Conservation (phyloP, 2,329 filamentous ascomycete species). For the Stemphylium beticola region DNA sequence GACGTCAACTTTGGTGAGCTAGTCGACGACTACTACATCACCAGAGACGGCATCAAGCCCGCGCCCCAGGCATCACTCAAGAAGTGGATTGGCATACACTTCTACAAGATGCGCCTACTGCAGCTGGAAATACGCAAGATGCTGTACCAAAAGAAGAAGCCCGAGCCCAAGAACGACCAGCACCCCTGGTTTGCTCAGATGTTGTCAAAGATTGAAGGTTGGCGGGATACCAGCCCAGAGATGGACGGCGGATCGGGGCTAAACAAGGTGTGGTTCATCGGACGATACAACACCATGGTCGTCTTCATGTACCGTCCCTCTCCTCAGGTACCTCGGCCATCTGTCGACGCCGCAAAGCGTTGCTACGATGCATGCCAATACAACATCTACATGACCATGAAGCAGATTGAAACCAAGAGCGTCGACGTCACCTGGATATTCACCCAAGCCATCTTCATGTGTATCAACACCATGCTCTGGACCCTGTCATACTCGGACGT, state of each 20-base stretch:
- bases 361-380: conserved; percentile 84
- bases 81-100: conserved; percentile 90
- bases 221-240: conserved; percentile 78
- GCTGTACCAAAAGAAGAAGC: conserved; percentile 82
- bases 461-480: conserved; percentile 91
- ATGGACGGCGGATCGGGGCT: conserved; percentile 72
- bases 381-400: conserved; percentile 80
- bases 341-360: conserved; percentile 74
- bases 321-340: conserved; percentile 88
- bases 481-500: conserved; percentile 86
- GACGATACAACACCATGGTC: conserved; percentile 83
- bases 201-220: conserved; percentile 76
- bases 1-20: conserved; percentile 85
- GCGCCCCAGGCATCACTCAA: conserved; percentile 75
- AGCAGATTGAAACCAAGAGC: conserved; percentile 76
- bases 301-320: conserved; percentile 89
- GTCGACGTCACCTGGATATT: conserved; percentile 96
- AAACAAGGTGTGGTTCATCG: conserved; percentile 78
- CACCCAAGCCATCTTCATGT: conserved; percentile 86
- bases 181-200: conserved; percentile 89
- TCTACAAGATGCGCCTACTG: conserved; percentile 86
- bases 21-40: conserved; percentile 84
- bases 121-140: conserved; percentile 87
- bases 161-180: conserved; percentile 76
- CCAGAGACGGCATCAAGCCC: conserved; percentile 72